Base-by-base conservation (phyloP, 805 yeast genomes). In the Kodamaea sagamina region DNA sequence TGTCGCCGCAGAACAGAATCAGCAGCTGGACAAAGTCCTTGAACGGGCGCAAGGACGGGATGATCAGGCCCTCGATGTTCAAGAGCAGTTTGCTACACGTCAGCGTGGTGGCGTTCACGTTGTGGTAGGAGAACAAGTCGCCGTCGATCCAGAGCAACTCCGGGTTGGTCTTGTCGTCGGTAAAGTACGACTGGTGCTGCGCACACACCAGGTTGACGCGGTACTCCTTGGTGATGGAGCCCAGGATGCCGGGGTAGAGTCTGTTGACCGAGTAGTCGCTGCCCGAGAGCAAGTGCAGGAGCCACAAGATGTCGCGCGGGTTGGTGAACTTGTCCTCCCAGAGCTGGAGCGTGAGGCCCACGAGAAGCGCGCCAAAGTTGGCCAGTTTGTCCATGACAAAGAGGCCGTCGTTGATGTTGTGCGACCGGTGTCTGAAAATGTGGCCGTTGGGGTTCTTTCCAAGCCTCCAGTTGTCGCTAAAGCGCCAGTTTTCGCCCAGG, bases 31-130 rank as follows among this genome's bases (percentile, higher is more conserved):
- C 44, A 42, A 42, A 42, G 41, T 44, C 47, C 34, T 42, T 42
- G 36, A 36, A 48, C 24, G 51, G 51, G 16, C 45, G 41, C 21
- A 12, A 17, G 11, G 47, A 43, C 8, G 51, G 51, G 12, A 45
- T 34, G 9, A 46, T 43, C 28, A 46, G 43, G 6, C 48, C 48
- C 26, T 35, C 41, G n/a, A 44, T 25, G 31, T 32, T 35, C 43
- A 41, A 41, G 19, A 32, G 22, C 34, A 32, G 29, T 22, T 19
- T 25, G 13, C 25, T 31, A 22, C 43, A 41, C 26, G 22, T 32
- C 32, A 12, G 32, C 19, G 13, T 6, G 7, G 39, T 36, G 12
- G 39, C 18, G 22, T 34, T 41, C 5, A 32, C 36, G 15, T 35
- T 31, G 15, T 42, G 41, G 37, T 28, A 36, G 12, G 36, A 18